Percentiles rank a stretch among this genome's conserved stretches.
Conservation (phyloP, 2,329 filamentous ascomycete genomes). For the Zymoseptoria pseudotritici region DNA sequence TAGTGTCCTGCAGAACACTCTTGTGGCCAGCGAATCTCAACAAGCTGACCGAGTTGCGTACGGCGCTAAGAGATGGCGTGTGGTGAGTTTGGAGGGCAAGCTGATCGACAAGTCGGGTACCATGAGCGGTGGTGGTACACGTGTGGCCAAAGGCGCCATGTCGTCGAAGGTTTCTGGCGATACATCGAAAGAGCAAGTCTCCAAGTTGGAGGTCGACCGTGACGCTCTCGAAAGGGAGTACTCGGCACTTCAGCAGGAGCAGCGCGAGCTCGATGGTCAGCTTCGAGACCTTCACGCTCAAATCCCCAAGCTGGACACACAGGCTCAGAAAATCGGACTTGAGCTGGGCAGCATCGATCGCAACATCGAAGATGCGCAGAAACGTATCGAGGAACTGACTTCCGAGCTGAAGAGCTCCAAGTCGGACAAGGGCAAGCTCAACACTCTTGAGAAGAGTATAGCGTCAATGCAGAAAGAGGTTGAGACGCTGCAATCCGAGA, state of each 20-base stretch:
- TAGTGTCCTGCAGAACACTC: conserved; percentile 87
- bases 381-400: conserved; percentile 75
- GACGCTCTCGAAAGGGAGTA: conserved; percentile 79
- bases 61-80: conserved; percentile 85
- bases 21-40: conserved; percentile 86
- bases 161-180: conserved; percentile 90
- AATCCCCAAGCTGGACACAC: conserved; percentile 78
- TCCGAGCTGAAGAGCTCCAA: conserved; percentile 75
- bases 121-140: conserved; percentile 93
- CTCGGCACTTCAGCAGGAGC: conserved; percentile 74
- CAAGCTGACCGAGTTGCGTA: conserved; percentile 97
- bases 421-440: conserved; percentile 67
- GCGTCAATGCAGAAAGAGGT: conserved; percentile 68
- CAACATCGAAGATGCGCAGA: conserved; percentile 76
- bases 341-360: conserved; percentile 81
- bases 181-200: conserved; percentile 78
- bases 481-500: conserved; percentile 72
- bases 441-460: conserved; percentile 70
- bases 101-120: conserved; percentile 97
- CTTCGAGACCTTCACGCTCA: conserved; percentile 66
- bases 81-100: conserved; percentile 90
- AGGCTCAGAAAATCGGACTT: conserved; percentile 81
- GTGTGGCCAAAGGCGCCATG: conserved; percentile 88
- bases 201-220: conserved; percentile 77
- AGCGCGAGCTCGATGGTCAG: conserved; percentile 67